Base-by-base conservation (phyloP, 306 rosid species). In the Comarum palustre region DNA sequence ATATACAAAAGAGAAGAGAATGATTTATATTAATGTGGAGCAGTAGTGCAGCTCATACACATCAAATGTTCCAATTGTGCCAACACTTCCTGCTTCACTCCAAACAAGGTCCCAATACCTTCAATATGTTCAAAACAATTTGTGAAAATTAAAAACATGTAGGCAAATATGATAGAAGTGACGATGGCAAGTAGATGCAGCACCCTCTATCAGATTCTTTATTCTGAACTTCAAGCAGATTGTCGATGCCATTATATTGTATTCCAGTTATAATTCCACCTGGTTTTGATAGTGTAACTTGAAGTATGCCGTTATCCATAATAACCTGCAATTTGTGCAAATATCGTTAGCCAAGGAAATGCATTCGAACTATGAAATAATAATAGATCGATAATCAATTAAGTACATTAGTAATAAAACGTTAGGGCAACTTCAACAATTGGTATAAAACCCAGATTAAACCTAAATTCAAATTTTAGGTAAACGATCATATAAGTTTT, bases 31-130 rank as follows among this genome's bases (percentile, higher is more conserved):
- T 0, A 32, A 32, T 5, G 5, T 32, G 36, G 36, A 32, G 36
- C 4, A 0, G 36, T 32, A 32, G 36, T 32, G 36, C 36, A 4
- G 36, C 5, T 32, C 36, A 32, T 32, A 90, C 98, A 82, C 85
- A 71, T 92, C 96, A 77, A 77, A 88, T 61, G 19, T 76, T 47
- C 96, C 95, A 1, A 79, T 72, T 72, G 92, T 85, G 74, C 83
- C 80, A 13, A 82, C 36, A 75, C 82, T 84, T 39, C 83, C 45
- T 17, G 92, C 73, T 47, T 85, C 60, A 84, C 81, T 87, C 96
- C 98, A 93, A 52, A 87, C 91, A 82, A 93, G 90, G 84, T 93
- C 98, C 96, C 96, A 93, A 66, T 90, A 92, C 84, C 98, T 92
- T 41, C 50, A 77, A 13, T 73, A 13, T 73, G 4, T 46, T 13